Evolutionary conservation across 192 early-diverging fungal genomes (phyloP), one percentile per base, ranked within the genome.

Genomic region (Blastocladiella britannica): DNA sequence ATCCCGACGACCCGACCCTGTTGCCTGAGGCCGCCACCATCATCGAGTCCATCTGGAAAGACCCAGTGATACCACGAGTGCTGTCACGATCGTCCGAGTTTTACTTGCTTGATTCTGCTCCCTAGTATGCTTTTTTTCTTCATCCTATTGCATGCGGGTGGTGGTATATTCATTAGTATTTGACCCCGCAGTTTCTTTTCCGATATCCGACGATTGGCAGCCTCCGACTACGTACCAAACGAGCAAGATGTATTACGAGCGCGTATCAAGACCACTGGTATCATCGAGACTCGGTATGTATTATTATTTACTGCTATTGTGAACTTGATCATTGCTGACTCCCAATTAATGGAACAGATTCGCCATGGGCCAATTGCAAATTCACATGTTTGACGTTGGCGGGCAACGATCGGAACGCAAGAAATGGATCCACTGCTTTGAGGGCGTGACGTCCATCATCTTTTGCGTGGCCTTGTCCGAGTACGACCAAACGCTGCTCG

Each of bases 171-270:
- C n/a, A n/a, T n/a, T n/a, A n/a, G n/a, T n/a, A n/a, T n/a, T n/a
- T n/a, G n/a, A n/a, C n/a, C n/a, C n/a, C n/a, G 1, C 37, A 57
- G 56, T 5, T 57, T 57, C 56, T 57, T 57, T 29, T 15, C 52
- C 12, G 51, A 57, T 15, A 28, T 52, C 15, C 29, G 25, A 2
- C 26, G 56, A 29, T 53, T 57, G 4, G 51, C 2, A 2, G 29
- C 56, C 15, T 60, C 65, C 6, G 60, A 74, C 52, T 79, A 77
- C 60, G 29, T 63, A 20, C 77, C 77, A 25, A 75, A 67, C n/a
- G 77, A 79, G 53, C 77, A 79, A 65, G 77, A 79, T 56, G 74
- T 79, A 22, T 70, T 79, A 30, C 64, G 75, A 23, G 74, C 77
- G 9, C 72, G 77, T 61, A 72, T 79, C 27, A 79, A 76, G 64